Evolutionary conservation across 2,329 filamentous ascomycete genomes (phyloP).

Genomic region (Phoma sp.): DNA sequence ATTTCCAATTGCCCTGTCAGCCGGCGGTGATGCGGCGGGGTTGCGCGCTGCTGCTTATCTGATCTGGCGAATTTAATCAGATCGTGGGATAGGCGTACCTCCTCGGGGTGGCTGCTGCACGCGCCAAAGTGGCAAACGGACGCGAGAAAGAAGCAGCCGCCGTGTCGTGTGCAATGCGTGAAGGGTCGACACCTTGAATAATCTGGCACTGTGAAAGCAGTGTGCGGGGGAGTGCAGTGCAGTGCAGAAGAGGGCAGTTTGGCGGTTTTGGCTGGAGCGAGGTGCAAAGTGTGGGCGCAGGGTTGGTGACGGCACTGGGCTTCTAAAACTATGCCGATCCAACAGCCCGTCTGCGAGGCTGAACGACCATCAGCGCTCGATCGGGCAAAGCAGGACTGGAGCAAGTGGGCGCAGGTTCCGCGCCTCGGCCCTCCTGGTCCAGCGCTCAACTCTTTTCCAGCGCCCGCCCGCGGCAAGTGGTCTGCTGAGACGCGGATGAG

Average conservation of each 20-base stretch:
- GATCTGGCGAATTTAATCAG: constrained; percentile 17
- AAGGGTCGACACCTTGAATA: constrained; percentile 17
- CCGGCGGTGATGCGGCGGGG: constrained; percentile 13
- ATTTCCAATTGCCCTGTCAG: constrained; percentile 8
- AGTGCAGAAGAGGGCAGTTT: background rate
- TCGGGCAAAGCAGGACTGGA: constrained; percentile 12
- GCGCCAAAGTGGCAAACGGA: constrained; percentile 16
- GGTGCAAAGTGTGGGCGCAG: constrained; percentile 3
- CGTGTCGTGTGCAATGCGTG: constrained; percentile 13
- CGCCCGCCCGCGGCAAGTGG: background rate
- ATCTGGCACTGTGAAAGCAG: background rate
- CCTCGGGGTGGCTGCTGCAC: constrained; percentile 11
- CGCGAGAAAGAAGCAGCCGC: constrained; percentile 17
- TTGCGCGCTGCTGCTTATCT: constrained; percentile 13
- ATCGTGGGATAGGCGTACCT: constrained; percentile 20
- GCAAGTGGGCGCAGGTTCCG: constrained; percentile 6
- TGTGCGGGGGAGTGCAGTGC: background rate
- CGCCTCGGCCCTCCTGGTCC: background rate
- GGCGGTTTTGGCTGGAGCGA: constrained; percentile 1
- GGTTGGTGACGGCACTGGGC: constrained; percentile 16
- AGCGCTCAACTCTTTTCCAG: constrained; percentile 4
- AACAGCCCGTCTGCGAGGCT: constrained; percentile 15
- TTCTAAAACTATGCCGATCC: constrained; percentile 17
- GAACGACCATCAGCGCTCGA: constrained; percentile 11
- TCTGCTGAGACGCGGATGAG: constrained; percentile 10